Percentiles rank a stretch among this genome's conserved stretches.
Conservation (phyloP, 2,329 filamentous ascomycete genomes). For the Aspergillus ruber region DNA sequence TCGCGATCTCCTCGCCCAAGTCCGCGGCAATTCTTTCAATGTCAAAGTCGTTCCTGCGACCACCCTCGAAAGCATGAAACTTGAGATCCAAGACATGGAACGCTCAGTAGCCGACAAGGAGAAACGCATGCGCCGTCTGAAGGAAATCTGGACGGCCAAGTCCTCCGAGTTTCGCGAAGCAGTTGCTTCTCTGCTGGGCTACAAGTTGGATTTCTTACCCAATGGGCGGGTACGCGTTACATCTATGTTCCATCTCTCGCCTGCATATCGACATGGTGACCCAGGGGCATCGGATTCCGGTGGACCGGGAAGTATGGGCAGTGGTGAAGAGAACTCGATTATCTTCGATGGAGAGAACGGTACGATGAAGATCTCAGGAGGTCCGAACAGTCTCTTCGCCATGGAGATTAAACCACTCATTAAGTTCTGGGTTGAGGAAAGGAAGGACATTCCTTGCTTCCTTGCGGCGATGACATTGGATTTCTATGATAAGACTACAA, state of each 20-base stretch:
- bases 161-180: conserved; percentile 92
- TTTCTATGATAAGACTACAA: conserved; percentile 66
- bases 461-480: conserved; percentile 84
- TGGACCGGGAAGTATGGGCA: conserved; percentile 39
- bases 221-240: conserved; percentile 94
- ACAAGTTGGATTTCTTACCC: conserved; percentile 93
- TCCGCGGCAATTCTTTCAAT: conserved; percentile 46
- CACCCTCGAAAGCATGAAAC: conserved; percentile 66
- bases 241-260: conserved; percentile 69
- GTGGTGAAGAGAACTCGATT: conserved; percentile 51
- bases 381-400: conserved; percentile 79
- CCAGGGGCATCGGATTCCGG: conserved; percentile 51
- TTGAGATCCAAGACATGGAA: conserved; percentile 67
- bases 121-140: conserved; percentile 77
- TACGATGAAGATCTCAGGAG: conserved; percentile 96
- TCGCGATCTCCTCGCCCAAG: conserved; percentile 67
- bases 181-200: conserved; percentile 84
- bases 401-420: conserved; percentile 77
- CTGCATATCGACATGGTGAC: conserved; percentile 38
- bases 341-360: conserved; percentile 90
- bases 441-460: conserved; percentile 90
- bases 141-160: conserved; percentile 88
- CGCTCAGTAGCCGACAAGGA: conserved; percentile 62
- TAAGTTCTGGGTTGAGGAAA: conserved; percentile 91
- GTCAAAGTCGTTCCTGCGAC: conserved; percentile 66